Evolutionary conservation across 106 monocot genomes (phyloP).

Genomic region (Phalaenopsis equestris): DNA sequence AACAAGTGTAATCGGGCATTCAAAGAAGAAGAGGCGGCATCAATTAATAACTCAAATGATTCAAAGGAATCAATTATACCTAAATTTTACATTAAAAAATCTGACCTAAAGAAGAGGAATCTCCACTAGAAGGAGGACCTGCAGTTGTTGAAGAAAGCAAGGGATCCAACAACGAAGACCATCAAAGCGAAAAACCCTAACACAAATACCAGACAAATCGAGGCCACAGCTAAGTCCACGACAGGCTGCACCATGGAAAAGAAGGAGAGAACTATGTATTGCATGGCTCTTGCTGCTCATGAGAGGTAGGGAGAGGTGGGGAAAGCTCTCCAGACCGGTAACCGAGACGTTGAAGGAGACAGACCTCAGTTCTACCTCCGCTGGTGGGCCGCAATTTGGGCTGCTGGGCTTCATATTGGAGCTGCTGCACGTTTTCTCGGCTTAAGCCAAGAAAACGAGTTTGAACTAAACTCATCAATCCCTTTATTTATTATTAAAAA

Average conservation of each 20-base stretch:
- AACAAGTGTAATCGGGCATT: no score
- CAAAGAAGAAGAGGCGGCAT: no score
- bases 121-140: not conserved
- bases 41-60: not conserved
- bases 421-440: no score
- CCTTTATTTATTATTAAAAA: no score
- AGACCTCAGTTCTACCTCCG: not conserved
- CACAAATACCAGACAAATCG: not conserved
- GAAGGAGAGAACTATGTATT: not conserved
- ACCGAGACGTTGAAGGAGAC: not conserved
- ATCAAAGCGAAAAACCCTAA: not conserved
- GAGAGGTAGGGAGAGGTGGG: not conserved
- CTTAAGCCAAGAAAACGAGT: no score
- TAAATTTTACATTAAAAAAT: not conserved
- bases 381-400: no score
- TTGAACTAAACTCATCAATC: no score
- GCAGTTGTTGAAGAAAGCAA: constrained; percentile 2
- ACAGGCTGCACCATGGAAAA: not conserved
- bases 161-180: not conserved
- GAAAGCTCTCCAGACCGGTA: not conserved
- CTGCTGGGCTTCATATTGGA: no score
- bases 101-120: not conserved
- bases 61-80: not conserved
- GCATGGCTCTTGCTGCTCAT: not conserved
- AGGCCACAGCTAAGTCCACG: not conserved